phyloP scores from a whole-genome alignment of 371 early-diverging fungal genomes.

The Haplosporangium sp. region DNA sequence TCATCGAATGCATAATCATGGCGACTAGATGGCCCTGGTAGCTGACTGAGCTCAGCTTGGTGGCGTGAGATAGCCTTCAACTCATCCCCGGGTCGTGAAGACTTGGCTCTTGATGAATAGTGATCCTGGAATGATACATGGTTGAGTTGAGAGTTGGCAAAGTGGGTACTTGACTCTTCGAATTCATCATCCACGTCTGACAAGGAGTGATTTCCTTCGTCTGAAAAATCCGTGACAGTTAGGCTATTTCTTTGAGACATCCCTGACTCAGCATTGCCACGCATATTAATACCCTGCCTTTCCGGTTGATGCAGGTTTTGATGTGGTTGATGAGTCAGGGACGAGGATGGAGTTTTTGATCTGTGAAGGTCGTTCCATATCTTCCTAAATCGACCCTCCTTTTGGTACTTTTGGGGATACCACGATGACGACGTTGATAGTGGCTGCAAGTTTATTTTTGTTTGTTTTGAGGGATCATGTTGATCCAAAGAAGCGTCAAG shows the following conservation, averaged over 20 bases:
- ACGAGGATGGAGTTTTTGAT: conserved; percentile 25
- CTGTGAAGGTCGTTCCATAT: conserved; percentile 52
- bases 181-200: conserved; percentile 41
- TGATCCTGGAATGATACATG: conserved; percentile 31
- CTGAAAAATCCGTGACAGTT: conserved; percentile 44
- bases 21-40: conserved; percentile 4
- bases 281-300: neutral
- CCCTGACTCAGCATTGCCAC: neutral
- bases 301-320: neutral
- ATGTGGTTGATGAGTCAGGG: conserved; percentile 3
- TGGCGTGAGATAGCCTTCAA: conserved; percentile 39
- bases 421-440: conserved; percentile 26
- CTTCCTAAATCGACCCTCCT: conserved; percentile 31
- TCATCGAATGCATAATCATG: neutral
- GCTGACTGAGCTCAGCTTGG: conserved; percentile 32
- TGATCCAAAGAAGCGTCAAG: conserved; percentile 30
- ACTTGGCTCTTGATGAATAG: conserved; percentile 2
- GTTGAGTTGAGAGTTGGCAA: neutral
- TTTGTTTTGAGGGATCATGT: conserved; percentile 4
- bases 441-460: conserved; percentile 8
- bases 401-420: conserved; percentile 36
- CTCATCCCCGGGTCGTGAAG: conserved; percentile 22
- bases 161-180: conserved; percentile 8
- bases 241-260: conserved; percentile 26
- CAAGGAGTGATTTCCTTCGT: conserved; percentile 43